phyloP scores from a whole-genome alignment of 139 green algal genomes.

The Edaphochlamys debaryana region DNA sequence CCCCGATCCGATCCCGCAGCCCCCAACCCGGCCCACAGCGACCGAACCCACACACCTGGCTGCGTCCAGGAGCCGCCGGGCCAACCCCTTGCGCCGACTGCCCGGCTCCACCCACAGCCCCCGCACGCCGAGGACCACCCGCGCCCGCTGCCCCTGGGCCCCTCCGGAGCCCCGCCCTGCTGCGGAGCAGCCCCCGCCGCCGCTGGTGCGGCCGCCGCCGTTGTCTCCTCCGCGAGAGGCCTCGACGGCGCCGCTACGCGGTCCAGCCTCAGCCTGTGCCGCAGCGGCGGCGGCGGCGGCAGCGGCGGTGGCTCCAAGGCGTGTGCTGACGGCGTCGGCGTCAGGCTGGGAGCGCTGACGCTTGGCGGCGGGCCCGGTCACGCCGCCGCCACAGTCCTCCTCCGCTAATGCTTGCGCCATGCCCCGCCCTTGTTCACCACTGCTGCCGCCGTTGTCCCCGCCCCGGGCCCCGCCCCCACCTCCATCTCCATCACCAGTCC shows the following conservation, averaged over 20 bases:
- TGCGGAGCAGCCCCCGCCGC: too few relatives aligned
- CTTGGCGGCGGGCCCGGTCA: too few relatives aligned
- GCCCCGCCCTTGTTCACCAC: too few relatives aligned
- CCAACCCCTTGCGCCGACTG: conserved; percentile 21
- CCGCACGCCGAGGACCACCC: conserved; percentile 25
- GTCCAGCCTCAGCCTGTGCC: too few relatives aligned
- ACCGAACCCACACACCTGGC: conserved; percentile 6
- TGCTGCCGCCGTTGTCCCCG: not conserved
- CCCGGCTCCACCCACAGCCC: conserved; percentile 33
- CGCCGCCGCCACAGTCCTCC: too few relatives aligned
- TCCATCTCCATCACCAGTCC: not conserved
- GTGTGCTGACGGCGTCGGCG: too few relatives aligned
- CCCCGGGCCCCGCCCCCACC: too few relatives aligned
- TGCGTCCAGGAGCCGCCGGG: conserved; percentile 23
- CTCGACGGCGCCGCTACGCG: not conserved
- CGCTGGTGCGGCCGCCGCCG: too few relatives aligned
- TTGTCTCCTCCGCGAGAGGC: too few relatives aligned
- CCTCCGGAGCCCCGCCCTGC: not conserved
- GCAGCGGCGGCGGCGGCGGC: too few relatives aligned
- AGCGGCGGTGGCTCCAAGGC: not conserved
- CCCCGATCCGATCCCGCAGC: too few relatives aligned
- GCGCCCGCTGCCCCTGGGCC: not conserved
- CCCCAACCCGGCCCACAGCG: too few relatives aligned
- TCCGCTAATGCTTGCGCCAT: not conserved
- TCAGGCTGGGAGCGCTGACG: not conserved